A percentile compares a stretch with the other conserved stretches of the same genome.
Evolutionary conservation across 192 early-diverging fungal genomes (phyloP).

Genomic region (Mortierella hygrophila): DNA sequence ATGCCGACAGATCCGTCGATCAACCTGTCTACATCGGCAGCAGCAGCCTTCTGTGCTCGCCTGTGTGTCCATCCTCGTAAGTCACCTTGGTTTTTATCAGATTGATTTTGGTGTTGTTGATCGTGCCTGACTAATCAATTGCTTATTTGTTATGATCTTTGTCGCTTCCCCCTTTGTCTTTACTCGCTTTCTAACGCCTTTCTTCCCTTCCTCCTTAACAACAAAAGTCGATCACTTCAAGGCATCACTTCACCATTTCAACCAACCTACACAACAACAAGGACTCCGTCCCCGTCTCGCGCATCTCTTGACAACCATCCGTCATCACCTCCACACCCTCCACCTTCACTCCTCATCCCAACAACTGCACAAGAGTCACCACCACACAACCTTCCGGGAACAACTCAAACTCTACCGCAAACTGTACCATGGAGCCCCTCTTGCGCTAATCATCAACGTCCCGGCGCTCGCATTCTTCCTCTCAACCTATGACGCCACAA

Average conservation of each 20-base stretch:
- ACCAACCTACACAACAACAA: not conserved
- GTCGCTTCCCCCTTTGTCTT: not conserved
- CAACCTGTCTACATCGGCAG: slow-evolving; percentile 37
- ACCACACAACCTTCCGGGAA: slow-evolving; percentile 4
- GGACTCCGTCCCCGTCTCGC: slow-evolving; percentile 7
- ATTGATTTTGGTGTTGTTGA: not conserved
- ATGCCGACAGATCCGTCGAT: slow-evolving; percentile 16
- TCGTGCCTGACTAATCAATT: not conserved
- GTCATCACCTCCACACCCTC: slow-evolving; percentile 9
- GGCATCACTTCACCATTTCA: slow-evolving; percentile 12
- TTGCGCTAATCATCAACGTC: slow-evolving; percentile 35
- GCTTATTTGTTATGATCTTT: not conserved
- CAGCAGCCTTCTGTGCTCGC: slow-evolving; percentile 45
- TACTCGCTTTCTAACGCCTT: not conserved
- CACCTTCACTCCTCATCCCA: not conserved
- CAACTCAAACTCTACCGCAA: slow-evolving; percentile 12
- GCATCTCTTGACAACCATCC: slow-evolving; percentile 15
- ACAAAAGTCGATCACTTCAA: not conserved
- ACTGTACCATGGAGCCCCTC: slow-evolving; percentile 25
- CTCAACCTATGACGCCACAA: slow-evolving; percentile 43
- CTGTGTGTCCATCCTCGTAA: slow-evolving; percentile 51
- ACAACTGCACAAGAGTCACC: slow-evolving; percentile 4
- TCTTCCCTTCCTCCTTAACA: no score
- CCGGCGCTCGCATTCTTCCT: slow-evolving; percentile 40
- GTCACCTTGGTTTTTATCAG: not conserved